Percentiles rank a stretch among this genome's conserved stretches.
phyloP scores from a whole-genome alignment of 306 rosid genomes.

The Mimosa bimucronata region DNA sequence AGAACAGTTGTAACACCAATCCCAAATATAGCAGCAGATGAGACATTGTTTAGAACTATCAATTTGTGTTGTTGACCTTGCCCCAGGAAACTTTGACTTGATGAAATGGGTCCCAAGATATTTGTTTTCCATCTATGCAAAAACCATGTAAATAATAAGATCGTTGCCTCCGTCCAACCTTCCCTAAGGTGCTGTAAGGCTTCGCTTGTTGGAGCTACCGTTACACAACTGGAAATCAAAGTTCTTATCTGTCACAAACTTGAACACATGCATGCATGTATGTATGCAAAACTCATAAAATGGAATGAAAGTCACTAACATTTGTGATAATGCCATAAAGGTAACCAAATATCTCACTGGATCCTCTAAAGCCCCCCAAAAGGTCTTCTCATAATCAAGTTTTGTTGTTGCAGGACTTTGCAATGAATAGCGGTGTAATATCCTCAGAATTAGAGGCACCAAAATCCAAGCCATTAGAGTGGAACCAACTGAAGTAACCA shows the following conservation, averaged over 20 bases:
- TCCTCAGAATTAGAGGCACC: slow-evolving; percentile 82
- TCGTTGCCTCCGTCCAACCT: background rate
- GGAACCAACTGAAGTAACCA: slow-evolving; percentile 70
- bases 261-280: background rate
- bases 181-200: background rate
- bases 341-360: slow-evolving; percentile 80
- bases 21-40: background rate
- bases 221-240: background rate
- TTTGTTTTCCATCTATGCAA: background rate
- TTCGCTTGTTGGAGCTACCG: background rate
- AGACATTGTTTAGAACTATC: background rate
- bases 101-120: background rate
- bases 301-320: slow-evolving; percentile 54
- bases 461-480: slow-evolving; percentile 79
- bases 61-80: background rate
- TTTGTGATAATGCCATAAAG: slow-evolving; percentile 80
- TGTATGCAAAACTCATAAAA: background rate
- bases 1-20: background rate
- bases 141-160: background rate
- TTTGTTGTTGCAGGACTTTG: slow-evolving; percentile 58
- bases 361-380: slow-evolving; percentile 96
- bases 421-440: slow-evolving; percentile 65
- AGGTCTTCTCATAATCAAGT: slow-evolving; percentile 76
- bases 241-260: background rate
- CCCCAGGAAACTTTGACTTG: background rate